phyloP scores from a whole-genome alignment of 2,329 filamentous ascomycete species.

The Arthrobotrys sinensis region DNA sequence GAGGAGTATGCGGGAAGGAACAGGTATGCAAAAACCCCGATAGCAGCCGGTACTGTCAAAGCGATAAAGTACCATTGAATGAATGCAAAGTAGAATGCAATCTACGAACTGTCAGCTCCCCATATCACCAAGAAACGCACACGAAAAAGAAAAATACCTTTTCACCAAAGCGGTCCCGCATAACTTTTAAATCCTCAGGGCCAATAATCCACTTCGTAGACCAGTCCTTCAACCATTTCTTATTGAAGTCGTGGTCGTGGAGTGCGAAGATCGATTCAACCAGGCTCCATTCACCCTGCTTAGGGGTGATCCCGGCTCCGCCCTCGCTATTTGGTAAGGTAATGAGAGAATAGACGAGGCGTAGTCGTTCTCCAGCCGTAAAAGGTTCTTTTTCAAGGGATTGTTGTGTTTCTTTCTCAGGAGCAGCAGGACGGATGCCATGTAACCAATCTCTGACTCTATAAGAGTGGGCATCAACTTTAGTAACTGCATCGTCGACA shows the following conservation, averaged over 20 bases:
- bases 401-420: slow-evolving; percentile 79
- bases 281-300: slow-evolving; percentile 79
- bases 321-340: slow-evolving; percentile 81
- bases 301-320: slow-evolving; percentile 82
- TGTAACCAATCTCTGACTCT: slow-evolving; percentile 94
- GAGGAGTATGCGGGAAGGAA: slow-evolving; percentile 88
- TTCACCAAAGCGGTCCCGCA: slow-evolving; percentile 83
- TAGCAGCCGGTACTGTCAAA: slow-evolving; percentile 82
- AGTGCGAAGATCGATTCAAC: slow-evolving; percentile 83
- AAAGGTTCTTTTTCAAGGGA: slow-evolving; percentile 82
- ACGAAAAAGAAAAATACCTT: slow-evolving; percentile 69
- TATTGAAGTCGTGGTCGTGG: slow-evolving; percentile 83
- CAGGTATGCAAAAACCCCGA: slow-evolving; percentile 83
- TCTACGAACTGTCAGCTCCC: slow-evolving; percentile 67
- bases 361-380: slow-evolving; percentile 87
- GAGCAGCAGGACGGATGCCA: slow-evolving; percentile 83
- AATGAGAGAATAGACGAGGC: slow-evolving; percentile 89
- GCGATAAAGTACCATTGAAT: slow-evolving; percentile 91
- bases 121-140: neutral
- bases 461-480: neutral
- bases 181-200: slow-evolving; percentile 78
- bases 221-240: slow-evolving; percentile 81
- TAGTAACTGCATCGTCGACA: slow-evolving; percentile 3
- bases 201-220: slow-evolving; percentile 79
- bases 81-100: slow-evolving; percentile 97